phyloP scores from a whole-genome alignment of 2,329 filamentous ascomycete species.

The Xylaria sp. region DNA sequence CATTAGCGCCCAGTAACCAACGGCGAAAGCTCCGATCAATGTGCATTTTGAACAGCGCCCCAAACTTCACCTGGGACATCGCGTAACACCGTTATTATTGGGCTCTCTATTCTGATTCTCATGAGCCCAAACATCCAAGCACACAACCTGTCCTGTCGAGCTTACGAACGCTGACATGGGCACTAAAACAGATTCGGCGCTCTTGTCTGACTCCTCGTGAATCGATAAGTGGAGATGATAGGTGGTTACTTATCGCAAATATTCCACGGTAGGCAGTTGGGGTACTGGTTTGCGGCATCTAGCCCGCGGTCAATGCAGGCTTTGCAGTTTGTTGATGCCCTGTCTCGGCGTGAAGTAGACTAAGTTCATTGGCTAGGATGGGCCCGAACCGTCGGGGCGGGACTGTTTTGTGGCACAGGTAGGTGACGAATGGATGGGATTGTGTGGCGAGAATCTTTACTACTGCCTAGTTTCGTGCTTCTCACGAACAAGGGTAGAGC shows the following conservation, averaged over 20 bases:
- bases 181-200: not conserved
- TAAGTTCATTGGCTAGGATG: conserved; percentile 4
- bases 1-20: not conserved
- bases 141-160: not conserved
- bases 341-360: not conserved
- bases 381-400: conserved; percentile 3
- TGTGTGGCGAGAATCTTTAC: not conserved
- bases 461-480: not conserved
- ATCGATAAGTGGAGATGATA: not conserved
- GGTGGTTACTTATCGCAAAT: not conserved
- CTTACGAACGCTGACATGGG: not conserved
- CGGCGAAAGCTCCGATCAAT: conserved; percentile 1
- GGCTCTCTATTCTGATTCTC: not conserved
- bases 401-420: not conserved
- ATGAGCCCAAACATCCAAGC: not conserved
- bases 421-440: not conserved
- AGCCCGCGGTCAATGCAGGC: not conserved
- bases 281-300: not conserved
- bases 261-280: not conserved
- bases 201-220: not conserved
- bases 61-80: not conserved
- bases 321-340: not conserved
- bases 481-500: not conserved
- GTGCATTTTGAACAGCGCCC: not conserved
- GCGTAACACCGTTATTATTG: not conserved